Evolutionary conservation across 2,329 filamentous ascomycete species (phyloP), one percentile per base, ranked within the genome.

Genomic region (Neophaeococcomyces mojaviensis): DNA sequence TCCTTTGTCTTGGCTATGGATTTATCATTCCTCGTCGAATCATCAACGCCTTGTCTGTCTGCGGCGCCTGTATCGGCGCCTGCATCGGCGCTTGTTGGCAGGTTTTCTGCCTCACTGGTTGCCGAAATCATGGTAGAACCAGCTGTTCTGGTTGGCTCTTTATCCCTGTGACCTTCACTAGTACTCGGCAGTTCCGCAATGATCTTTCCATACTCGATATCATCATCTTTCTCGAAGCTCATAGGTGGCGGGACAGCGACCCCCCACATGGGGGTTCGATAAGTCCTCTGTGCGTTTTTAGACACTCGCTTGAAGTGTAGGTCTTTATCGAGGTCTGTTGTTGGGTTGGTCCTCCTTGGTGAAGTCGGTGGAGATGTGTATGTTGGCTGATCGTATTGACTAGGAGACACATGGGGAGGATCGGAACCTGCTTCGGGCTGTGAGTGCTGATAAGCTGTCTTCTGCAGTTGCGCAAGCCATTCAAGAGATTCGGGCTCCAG

Each of bases 311-410:
- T 38, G 35, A 38, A 10, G 8, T 18, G 9, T 6, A 6, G 9
- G 35, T 38, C 35, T 38, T 38, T 38, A 16, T 38, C 35, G 15
- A 38, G 35, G 16, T 38, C 35, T 18, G 35, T 38, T 4, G n/a
- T 9, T 18, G 35, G 9, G 24, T 38, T 38, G 35, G 24, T 6
- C 18, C 16, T 16, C n/a, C n/a, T 38, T 7, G 35, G 35, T 7
- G 35, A 15, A 6, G n/a, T 16, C 16, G 35, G 35, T 6, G 35
- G 35, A 7, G 35, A 38, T 7, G n/a, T 40, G 15, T 28, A 28
- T 13, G 20, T 6, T 6, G 13, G 9, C 9, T 22, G 13, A 20
- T 39, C 6, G 36, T 16, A 8, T 12, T 9, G 9, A 20, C 18
- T 39, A 15, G 36, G 6, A 20, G 36, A 20, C 24, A 20, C 9